These are phyloP conservation scores for Bipolaris oryzae DNA, from an alignment of 2,329 filamentous ascomycete genomes.

Conservation along the genomic window DNA sequence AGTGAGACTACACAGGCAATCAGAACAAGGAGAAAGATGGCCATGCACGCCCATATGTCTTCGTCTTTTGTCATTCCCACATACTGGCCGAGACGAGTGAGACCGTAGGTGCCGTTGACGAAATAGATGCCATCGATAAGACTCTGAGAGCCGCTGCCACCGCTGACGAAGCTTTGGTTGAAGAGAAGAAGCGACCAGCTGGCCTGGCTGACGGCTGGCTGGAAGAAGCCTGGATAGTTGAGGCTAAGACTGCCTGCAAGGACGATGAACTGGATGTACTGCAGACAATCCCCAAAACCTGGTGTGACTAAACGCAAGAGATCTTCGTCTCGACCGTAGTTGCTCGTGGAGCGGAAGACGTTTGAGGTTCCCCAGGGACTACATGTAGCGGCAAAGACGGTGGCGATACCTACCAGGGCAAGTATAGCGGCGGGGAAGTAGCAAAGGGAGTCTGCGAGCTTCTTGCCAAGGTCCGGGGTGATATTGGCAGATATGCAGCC, in stretches of 20 bases:
- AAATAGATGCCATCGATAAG: slow-evolving; percentile 86
- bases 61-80: slow-evolving; percentile 76
- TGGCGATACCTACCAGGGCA: slow-evolving; percentile 79
- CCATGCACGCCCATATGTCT: slow-evolving; percentile 94
- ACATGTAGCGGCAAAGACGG: slow-evolving; percentile 80
- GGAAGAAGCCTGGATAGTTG: slow-evolving; percentile 91
- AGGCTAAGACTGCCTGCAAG: slow-evolving; percentile 86
- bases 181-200: slow-evolving; percentile 93
- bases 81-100: slow-evolving; percentile 79
- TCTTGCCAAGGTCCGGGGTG: slow-evolving; percentile 78
- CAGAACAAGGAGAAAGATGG: slow-evolving; percentile 84
- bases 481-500: slow-evolving; percentile 83
- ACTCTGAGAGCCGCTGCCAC: slow-evolving; percentile 68
- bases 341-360: slow-evolving; percentile 95
- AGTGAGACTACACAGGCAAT: slow-evolving; percentile 70
- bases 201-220: slow-evolving; percentile 84
- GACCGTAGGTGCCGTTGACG: slow-evolving; percentile 76
- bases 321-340: slow-evolving; percentile 93
- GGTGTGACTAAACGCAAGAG: slow-evolving; percentile 90
- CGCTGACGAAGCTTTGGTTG: slow-evolving; percentile 83
- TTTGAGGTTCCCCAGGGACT: slow-evolving; percentile 94
- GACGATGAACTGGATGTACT: slow-evolving; percentile 93
- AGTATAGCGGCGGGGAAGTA: slow-evolving; percentile 81
- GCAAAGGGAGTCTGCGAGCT: slow-evolving; percentile 70
- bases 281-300: slow-evolving; percentile 93